A percentile compares a stretch with the other conserved stretches of the same genome.
phyloP scores from a whole-genome alignment of 2,329 filamentous ascomycete species.

The Gliomastix tumulicola region DNA sequence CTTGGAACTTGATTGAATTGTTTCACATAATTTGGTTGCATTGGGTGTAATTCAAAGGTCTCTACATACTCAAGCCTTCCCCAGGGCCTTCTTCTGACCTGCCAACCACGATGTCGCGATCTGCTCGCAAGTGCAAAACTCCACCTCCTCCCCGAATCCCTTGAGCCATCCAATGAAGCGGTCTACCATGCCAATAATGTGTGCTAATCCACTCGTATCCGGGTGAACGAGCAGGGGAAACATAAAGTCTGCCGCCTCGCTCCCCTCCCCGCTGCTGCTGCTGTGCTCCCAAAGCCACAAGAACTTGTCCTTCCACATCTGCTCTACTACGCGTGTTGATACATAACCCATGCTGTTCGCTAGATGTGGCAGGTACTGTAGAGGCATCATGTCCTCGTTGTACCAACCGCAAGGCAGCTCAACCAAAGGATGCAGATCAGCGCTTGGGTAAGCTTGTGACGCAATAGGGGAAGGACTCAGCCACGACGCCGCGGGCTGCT shows the following conservation, averaged over 20 bases:
- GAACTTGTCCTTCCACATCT: constrained; percentile 55
- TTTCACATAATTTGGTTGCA: no score
- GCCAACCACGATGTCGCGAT: constrained; percentile 31
- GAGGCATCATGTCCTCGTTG: constrained; percentile 39
- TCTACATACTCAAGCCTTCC: no score
- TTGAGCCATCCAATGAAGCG: constrained; percentile 43
- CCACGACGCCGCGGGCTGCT: constrained; percentile 28
- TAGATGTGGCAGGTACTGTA: constrained; percentile 36
- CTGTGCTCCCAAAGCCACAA: constrained; percentile 42
- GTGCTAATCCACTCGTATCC: constrained; percentile 53
- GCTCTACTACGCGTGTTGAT: constrained; percentile 46
- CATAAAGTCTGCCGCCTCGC: constrained; percentile 25
- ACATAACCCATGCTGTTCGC: constrained; percentile 52
- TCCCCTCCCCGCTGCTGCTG: constrained; percentile 10
- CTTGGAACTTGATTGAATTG: no score
- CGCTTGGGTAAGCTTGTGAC: constrained; percentile 4
- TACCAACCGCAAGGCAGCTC: constrained; percentile 44
- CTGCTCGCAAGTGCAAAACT: constrained; percentile 34
- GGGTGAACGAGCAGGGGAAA: constrained; percentile 50
- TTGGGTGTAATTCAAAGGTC: no score
- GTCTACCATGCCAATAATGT: constrained; percentile 43
- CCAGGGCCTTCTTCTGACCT: constrained; percentile 7
- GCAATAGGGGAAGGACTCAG: constrained; percentile 30
- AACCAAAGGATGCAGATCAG: constrained; percentile 19
- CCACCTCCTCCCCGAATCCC: constrained; percentile 32